phyloP scores from a whole-genome alignment of 352 stramenopile species.

The Phytophthora citricola region DNA sequence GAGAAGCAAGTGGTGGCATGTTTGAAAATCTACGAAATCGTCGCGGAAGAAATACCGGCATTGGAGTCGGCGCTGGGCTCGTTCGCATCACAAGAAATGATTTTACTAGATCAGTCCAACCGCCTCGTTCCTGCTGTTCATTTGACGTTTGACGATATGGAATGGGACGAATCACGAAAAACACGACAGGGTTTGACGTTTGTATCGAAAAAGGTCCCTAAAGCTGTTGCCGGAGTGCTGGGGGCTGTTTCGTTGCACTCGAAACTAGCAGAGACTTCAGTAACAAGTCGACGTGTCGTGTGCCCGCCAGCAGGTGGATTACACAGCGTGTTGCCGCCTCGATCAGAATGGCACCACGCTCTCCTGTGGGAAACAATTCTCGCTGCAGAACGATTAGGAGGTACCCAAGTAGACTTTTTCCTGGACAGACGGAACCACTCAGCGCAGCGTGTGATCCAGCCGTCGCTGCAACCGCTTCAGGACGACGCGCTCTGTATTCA shows the following conservation, averaged over 20 bases:
- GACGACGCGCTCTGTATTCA: constrained; percentile 75
- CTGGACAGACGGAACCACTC: constrained; percentile 72
- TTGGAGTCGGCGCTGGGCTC: constrained; percentile 34
- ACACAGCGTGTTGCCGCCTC: constrained; percentile 47
- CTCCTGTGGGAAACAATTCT: constrained; percentile 71
- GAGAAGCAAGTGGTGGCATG: constrained; percentile 45
- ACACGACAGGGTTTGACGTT: constrained; percentile 58
- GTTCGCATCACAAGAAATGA: constrained; percentile 45
- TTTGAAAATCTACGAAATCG: constrained; percentile 54
- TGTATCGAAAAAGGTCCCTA: constrained; percentile 55
- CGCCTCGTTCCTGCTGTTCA: constrained; percentile 39
- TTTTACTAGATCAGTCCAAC: constrained; percentile 51
- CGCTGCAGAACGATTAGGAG: constrained; percentile 58
- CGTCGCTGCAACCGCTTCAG: constrained; percentile 76
- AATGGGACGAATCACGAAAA: constrained; percentile 72
- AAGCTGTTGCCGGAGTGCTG: constrained; percentile 52
- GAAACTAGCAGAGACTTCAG: constrained; percentile 65
- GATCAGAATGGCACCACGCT: constrained; percentile 45
- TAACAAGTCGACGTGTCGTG: constrained; percentile 52
- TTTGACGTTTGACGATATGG: constrained; percentile 79
- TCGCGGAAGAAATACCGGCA: constrained; percentile 37
- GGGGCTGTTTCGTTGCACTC: constrained; percentile 71
- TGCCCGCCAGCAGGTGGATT: constrained; percentile 53
- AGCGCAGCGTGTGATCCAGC: constrained; percentile 70
- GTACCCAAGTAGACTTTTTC: constrained; percentile 70